Evolutionary conservation across 2,329 filamentous ascomycete genomes (phyloP).

Genomic region (Alternaria arborescens): DNA sequence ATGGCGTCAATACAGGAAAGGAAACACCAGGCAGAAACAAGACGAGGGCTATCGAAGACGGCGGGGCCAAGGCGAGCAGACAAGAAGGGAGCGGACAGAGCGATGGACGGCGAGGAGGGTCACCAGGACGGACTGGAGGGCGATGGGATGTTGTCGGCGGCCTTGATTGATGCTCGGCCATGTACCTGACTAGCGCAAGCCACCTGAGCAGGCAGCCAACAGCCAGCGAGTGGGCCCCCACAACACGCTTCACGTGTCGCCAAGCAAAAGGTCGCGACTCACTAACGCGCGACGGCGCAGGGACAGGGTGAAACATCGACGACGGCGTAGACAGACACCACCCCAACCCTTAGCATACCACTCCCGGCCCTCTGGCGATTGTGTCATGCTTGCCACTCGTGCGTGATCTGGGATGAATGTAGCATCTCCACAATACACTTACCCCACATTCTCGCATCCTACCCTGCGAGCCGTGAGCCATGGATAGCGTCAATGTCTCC

Average conservation of each 20-base stretch:
- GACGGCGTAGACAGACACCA: conserved; percentile 8
- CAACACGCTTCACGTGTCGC: conserved; percentile 37
- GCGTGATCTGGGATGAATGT: conserved; percentile 25
- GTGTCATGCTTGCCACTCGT: conserved; percentile 13
- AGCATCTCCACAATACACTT: conserved; percentile 12
- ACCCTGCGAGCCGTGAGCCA: conserved; percentile 34
- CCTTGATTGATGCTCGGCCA: not conserved
- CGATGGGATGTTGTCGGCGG: conserved; percentile 5
- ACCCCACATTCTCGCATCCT: conserved; percentile 23
- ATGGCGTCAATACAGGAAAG: not conserved
- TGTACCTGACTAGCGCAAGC: conserved; percentile 28
- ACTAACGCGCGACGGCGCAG: conserved; percentile 24
- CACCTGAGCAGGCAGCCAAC: conserved; percentile 14
- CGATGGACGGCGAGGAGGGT: conserved; percentile 1
- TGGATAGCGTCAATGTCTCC: conserved; percentile 65
- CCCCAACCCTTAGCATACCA: conserved; percentile 9
- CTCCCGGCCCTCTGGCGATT: conserved; percentile 8
- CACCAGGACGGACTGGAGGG: not conserved
- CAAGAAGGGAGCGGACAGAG: conserved; percentile 4
- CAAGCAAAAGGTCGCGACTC: conserved; percentile 23
- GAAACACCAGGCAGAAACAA: not conserved
- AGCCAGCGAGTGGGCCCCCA: conserved; percentile 21
- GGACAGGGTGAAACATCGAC: conserved; percentile 12
- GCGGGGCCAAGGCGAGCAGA: not conserved
- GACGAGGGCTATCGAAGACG: conserved; percentile 3